These are phyloP conservation scores for Rhinocladiella mackenziei DNA, from an alignment of 2,329 filamentous ascomycete species.

Conservation along the genomic window DNA sequence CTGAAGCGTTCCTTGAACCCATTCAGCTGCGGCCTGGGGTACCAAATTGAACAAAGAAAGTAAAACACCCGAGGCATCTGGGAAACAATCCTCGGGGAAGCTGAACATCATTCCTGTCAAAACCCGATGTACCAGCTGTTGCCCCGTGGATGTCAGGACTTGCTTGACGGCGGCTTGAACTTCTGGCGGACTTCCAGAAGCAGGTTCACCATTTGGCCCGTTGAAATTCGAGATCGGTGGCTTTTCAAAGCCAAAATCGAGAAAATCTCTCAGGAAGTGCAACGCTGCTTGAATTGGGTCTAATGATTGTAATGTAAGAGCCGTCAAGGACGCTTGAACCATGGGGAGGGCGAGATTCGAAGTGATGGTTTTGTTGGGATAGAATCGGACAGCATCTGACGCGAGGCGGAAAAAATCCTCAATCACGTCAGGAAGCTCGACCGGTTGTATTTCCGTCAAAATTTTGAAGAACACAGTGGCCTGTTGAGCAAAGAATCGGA, in stretches of 20 bases:
- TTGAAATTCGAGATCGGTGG: conserved; percentile 53
- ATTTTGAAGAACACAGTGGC: conserved; percentile 84
- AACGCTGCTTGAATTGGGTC: conserved; percentile 87
- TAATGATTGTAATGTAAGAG: conserved; percentile 81
- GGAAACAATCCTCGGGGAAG: conserved; percentile 92
- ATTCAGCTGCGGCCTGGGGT: conserved; percentile 71
- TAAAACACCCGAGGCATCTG: conserved; percentile 88
- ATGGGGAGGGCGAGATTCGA: conserved; percentile 77
- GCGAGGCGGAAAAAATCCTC: conserved; percentile 95
- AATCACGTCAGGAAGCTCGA: conserved; percentile 79
- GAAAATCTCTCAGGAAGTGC: conserved; percentile 86
- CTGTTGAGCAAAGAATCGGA: conserved; percentile 91
- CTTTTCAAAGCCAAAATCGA: conserved; percentile 80
- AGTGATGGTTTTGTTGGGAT: conserved; percentile 75
- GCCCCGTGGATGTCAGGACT: conserved; percentile 66
- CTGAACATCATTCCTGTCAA: conserved; percentile 99
- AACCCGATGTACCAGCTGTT: conserved; percentile 77
- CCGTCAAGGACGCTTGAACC: conserved; percentile 80
- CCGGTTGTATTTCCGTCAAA: conserved; percentile 75
- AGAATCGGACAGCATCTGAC: conserved; percentile 88
- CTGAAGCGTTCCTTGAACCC: conserved; percentile 79
- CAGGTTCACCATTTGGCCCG: conserved; percentile 56
- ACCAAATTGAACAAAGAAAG: conserved; percentile 83
- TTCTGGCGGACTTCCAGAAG: conserved; percentile 62
- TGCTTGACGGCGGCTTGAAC: conserved; percentile 69